These are phyloP conservation scores for Fusarium sp. DNA, from an alignment of 2,329 filamentous ascomycete species.

Conservation along the genomic window DNA sequence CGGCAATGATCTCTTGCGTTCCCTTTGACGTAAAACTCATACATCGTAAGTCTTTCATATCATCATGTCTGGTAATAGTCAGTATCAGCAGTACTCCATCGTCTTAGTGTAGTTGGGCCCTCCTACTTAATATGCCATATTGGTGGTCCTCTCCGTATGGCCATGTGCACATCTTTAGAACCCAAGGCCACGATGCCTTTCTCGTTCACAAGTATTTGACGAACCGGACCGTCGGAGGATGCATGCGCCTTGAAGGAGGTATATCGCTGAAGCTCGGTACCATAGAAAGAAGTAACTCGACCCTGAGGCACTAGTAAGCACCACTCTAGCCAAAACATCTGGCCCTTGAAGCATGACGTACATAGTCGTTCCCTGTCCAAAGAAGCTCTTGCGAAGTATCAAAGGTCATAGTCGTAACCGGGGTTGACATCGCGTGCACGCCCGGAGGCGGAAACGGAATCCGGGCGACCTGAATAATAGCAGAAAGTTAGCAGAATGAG, in stretches of 20 bases:
- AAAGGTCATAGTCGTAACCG: constrained; percentile 86
- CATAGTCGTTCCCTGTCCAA: constrained; percentile 93
- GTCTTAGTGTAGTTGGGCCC: neutral
- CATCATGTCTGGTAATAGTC: constrained; percentile 68
- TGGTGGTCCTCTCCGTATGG: constrained; percentile 83
- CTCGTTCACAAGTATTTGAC: constrained; percentile 92
- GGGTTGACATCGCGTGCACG: constrained; percentile 77
- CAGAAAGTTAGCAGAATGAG: constrained; percentile 12
- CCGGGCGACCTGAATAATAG: constrained; percentile 77
- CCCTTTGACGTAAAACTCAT: constrained; percentile 96
- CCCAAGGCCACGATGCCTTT: constrained; percentile 91
- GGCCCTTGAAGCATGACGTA: constrained; percentile 60
- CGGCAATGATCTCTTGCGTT: constrained; percentile 86
- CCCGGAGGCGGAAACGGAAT: constrained; percentile 85
- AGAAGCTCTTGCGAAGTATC: constrained; percentile 91
- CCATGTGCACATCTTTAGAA: constrained; percentile 87
- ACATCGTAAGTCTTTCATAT: constrained; percentile 90
- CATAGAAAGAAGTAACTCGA: constrained; percentile 89
- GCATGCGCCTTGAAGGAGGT: constrained; percentile 89
- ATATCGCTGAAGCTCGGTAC: constrained; percentile 87
- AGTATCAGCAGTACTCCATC: constrained; percentile 24
- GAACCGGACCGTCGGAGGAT: constrained; percentile 81
- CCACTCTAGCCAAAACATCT: neutral
- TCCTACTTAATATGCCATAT: constrained; percentile 88
- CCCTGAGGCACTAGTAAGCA: constrained; percentile 70